Evolutionary conservation across 208 protist genomes (phyloP), one percentile per base, ranked within the genome.

Genomic region (Trypanosoma melophagium): DNA sequence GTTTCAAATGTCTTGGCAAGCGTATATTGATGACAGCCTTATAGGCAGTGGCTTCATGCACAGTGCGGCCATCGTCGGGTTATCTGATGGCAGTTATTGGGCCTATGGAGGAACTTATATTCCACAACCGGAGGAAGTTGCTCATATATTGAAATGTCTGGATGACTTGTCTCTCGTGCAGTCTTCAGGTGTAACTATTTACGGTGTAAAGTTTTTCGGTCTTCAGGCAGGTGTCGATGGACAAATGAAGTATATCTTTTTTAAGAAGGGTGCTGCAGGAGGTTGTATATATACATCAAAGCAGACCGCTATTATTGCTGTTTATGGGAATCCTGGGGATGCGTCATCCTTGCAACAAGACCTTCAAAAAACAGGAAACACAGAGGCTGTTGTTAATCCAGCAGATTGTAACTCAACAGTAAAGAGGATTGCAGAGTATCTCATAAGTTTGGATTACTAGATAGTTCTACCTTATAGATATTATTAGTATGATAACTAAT

Each of bases 11-110:
- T 95, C 89, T 58, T 95, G 90, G 90, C 85, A 95, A 62, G 71
- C 77, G 28, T 93, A 93, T 76, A 80, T 95, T 44, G 87, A 95
- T 80, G 83, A 95, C 66, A 90, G 77, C 74, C 86, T 95, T 24
- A 91, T 95, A 60, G 87, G 83, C 50, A 93, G 86, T 64, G 85
- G 87, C 14, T 66, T 83, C 74, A 95, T 95, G 90, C 90, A 95
- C 86, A 95, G 90, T 45, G 87, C 87, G 19, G 79, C 84, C 14
- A 92, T 95, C 77, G 69, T 93, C 35, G 82, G 90, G 21, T 70
- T 89, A 44, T 74, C 71, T 38, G 90, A 95, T 69, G 87, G 90
- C 35, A 91, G 85, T 75, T 95, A 95, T 79, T 95, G 90, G 87
- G 90, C 87, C 0, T 92, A 93, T 56, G 90, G 90, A 38, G 90